Base-by-base conservation (phyloP, 768 basidiomycete species). In the Russula abietina region DNA sequence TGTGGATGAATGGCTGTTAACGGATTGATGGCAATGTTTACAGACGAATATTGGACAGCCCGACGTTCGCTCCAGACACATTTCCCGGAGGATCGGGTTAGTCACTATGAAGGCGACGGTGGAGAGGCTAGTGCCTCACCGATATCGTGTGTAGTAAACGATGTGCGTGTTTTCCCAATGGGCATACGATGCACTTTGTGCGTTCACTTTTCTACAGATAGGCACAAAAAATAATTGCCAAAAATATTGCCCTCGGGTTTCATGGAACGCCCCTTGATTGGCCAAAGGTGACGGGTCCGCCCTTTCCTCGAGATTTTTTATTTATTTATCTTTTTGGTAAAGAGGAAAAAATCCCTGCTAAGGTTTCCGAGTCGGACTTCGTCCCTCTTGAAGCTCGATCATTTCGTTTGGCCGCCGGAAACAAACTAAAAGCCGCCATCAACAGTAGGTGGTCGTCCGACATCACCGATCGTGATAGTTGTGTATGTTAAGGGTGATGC, bases 191-290 rank as follows among this genome's bases (percentile, higher is more conserved):
- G 33, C 41, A 43, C 41, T 2, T 74, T 74, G n/a, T n/a, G n/a
- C 86, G 87, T 9, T 84, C 85, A 3, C 82, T 82, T 33, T 33
- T 33, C 33, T 33, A 33, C 33, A 33, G 33, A 11, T 33, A 33
- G 36, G 36, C 36, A 36, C 36, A 36, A 36, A 36, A 33, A 36
- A 36, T 36, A 36, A 36, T 12, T 36, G 12, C 36, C 36, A 69
- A 87, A 83, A 61, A 10, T 81, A 85, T 68, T 10, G 72, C 10
- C 73, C 71, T 87, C 86, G 30, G 86, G 85, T 71, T 78, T 84
- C 79, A 86, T 81, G 26, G 77, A 77, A 45, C 85, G 76, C 1
- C 82, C 84, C 59, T 85, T 86, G 68, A 82, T 77, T 8, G 85
- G 85, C 52, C 72, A 11, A 82, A 84, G 84, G 3, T 24, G 22